Base-by-base conservation (phyloP, 495 filamentous ascomycete genomes). In the Hypoxylon cercidicola region DNA sequence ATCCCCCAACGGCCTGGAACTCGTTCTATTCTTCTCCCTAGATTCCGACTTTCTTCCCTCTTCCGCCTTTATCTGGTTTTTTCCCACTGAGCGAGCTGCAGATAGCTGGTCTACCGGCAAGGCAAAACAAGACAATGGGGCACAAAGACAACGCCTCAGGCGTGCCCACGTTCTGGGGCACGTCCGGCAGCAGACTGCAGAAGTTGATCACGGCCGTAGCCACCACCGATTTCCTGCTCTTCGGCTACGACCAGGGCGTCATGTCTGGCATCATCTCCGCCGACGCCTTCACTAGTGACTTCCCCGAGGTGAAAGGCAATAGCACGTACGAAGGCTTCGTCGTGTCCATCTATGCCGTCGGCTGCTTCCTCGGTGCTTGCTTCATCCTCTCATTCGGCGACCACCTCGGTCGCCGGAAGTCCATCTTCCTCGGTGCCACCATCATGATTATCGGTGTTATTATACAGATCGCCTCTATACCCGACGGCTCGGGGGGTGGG, bases 391-490 rank as follows among this genome's bases (percentile, higher is more conserved):
- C 81, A 55, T 78, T 90, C 50, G 88, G 89, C 55, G 85, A 92
- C 68, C 77, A 82, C 30, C 87, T 92, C n/a, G 89, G 89, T 18
- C 83, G 89, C 39, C 84, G 87, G 60, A 85, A 81, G 71, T 89
- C 87, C 19, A 88, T 90, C 69, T 88, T 90, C 67, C 58, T 81
- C n/a, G 89, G 89, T 64, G 88, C 83, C 55, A 32, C 68, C 21
- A 77, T 93, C 65, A 92, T 94, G 90, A 84, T 91, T 55, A 15
- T 90, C 9, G 91, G 91, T 18, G 88, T 90, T 48, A 79, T 89
- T 23, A 89, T 93, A 57, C 89, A 92, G 60, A 76, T 87, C 41
- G 82, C 86, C 9, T 59, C 85, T 7, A 76, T 84, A 51, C 80
- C 73, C 12, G 74, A 57, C 32, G 58, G 58, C 21, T 53, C 34